Evolutionary conservation across 2,329 filamentous ascomycete species (phyloP), one percentile per base, ranked within the genome.

Genomic region (Fusarium nygamai): DNA sequence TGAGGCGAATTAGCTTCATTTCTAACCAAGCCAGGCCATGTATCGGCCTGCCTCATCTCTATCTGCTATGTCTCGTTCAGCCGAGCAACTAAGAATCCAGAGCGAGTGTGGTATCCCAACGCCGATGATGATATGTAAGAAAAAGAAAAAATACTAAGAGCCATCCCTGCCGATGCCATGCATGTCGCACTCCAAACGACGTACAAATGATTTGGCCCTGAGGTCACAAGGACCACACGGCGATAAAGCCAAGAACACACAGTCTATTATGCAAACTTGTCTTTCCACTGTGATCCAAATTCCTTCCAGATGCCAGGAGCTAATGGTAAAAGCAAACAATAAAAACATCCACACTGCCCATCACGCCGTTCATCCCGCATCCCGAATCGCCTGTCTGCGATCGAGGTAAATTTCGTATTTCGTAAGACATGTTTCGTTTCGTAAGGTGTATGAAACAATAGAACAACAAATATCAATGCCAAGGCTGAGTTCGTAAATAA

Each of bases 1-100:
- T 48, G 62, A 71, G 67, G 71, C 69, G 58, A 65, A 80, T 78
- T 73, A 87, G 86, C 74, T 88, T 86, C n/a, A 72, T 79, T 56
- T 76, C 76, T 72, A 71, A 74, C 61, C 50, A 75, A 54, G 71
- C 50, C 50, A 71, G 64, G 50, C 71, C 46, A 46, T 59, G 48
- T 22, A 58, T 36, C 54, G 48, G 65, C 67, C 72, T 69, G 57
- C 68, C 68, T 71, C 65, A 47, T 48, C 60, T 76, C 72, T 76
- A 76, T 78, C 64, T 75, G 62, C 44, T 70, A 53, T 61, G 41
- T 60, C 73, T 61, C 67, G 61, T 61, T 51, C 69, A 43, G 54
- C 41, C 44, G 59, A 51, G 41, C 48, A 58, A 51, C 22, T 61
- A 62, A 59, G 54, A 64, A 73, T 50, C 62, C 67, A 62, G 71